Evolutionary conservation across 164 flowering plant species (phyloP).

Genomic region (Cinnamomum chago): DNA sequence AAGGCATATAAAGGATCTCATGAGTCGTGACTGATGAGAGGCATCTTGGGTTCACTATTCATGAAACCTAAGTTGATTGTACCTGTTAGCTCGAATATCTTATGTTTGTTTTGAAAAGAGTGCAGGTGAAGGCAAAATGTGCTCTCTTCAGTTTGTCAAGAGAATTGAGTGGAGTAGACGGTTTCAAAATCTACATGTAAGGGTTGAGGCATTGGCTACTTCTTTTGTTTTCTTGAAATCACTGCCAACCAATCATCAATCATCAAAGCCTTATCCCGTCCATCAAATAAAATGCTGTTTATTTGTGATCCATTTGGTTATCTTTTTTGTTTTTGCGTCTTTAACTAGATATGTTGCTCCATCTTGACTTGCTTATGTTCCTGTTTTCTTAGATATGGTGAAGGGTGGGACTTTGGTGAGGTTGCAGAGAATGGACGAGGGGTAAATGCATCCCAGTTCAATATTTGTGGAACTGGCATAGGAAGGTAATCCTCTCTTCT

Average conservation of each 20-base stretch:
- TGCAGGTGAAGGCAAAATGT: constrained; percentile 58
- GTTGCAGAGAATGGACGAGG: constrained; percentile 92
- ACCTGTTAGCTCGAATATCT: neutral
- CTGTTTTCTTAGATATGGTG: constrained; percentile 69
- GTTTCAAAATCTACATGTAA: constrained; percentile 75
- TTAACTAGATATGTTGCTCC: neutral
- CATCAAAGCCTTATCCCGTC: neutral
- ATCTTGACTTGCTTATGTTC: constrained; percentile 2
- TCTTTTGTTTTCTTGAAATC: neutral
- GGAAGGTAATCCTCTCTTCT: constrained; percentile 56
- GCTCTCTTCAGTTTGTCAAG: constrained; percentile 45
- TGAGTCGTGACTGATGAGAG: too few species aligned
- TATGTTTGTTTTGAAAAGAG: neutral
- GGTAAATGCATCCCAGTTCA: constrained; percentile 87
- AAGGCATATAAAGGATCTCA: too few species aligned
- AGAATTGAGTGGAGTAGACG: constrained; percentile 67
- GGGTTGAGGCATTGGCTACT: constrained; percentile 13
- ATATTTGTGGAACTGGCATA: constrained; percentile 75
- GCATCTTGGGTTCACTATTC: too few species aligned
- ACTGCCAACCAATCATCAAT: neutral
- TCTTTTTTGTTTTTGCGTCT: neutral
- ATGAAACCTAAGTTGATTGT: neutral
- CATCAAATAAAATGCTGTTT: neutral
- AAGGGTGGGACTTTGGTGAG: constrained; percentile 99
- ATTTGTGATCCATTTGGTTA: neutral